These are phyloP conservation scores for Aureobasidium lini DNA, from an alignment of 2,329 filamentous ascomycete genomes.

Conservation along the genomic window DNA sequence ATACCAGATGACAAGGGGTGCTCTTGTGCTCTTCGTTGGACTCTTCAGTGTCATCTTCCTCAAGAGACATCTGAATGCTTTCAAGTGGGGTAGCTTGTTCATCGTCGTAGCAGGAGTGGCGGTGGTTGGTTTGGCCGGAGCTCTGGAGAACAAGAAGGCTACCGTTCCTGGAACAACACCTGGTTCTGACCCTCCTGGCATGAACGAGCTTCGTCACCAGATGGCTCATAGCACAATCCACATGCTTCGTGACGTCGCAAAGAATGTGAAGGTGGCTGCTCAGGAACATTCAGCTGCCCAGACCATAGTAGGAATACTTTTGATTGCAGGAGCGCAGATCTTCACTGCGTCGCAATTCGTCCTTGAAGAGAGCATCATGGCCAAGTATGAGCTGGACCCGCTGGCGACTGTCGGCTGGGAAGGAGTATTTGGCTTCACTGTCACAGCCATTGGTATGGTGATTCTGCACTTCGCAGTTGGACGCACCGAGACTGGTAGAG, in stretches of 20 bases:
- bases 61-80: constrained; percentile 67
- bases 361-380: constrained; percentile 86
- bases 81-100: constrained; percentile 85
- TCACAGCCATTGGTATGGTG: constrained; percentile 73
- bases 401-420: constrained; percentile 94
- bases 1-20: constrained; percentile 97
- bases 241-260: constrained; percentile 13
- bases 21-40: constrained; percentile 90
- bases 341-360: constrained; percentile 97
- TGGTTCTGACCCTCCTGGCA: constrained; percentile 15
- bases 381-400: constrained; percentile 70
- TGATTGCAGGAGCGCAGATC: constrained; percentile 91
- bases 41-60: constrained; percentile 91
- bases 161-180: constrained; percentile 24
- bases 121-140: constrained; percentile 81
- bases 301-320: constrained; percentile 73
- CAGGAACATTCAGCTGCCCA: constrained; percentile 52
- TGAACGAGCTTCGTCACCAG: not conserved
- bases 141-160: constrained; percentile 60
- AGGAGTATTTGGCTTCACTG: constrained; percentile 77
- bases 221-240: not conserved
- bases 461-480: constrained; percentile 73
- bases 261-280: constrained; percentile 35
- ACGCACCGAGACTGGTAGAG: constrained; percentile 60
- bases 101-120: constrained; percentile 84